Percentiles rank a stretch among this genome's conserved stretches.
Evolutionary conservation across 116 monocot species (phyloP).

Genomic region (Dioscorea cayenensis): DNA sequence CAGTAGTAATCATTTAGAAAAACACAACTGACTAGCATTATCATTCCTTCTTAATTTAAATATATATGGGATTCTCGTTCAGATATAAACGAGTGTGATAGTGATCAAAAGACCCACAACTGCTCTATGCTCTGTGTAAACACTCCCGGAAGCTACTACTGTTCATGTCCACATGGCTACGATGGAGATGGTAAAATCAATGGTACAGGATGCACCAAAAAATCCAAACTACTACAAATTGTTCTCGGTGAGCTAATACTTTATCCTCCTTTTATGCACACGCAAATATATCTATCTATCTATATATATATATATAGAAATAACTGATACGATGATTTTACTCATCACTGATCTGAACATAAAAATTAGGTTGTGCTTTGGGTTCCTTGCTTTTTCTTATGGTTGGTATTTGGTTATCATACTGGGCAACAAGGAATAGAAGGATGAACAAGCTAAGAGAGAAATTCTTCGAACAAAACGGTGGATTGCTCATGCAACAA

Average conservation of each 20-base stretch:
- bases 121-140: slow-evolving; percentile 23
- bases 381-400: slow-evolving; percentile 27
- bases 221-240: slow-evolving; percentile 12
- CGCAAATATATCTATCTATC: too few species aligned
- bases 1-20: too few species aligned
- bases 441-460: too few species aligned
- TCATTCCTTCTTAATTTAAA: too few species aligned
- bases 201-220: slow-evolving; percentile 18
- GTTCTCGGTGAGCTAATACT: slow-evolving; percentile 16
- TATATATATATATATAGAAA: neutral
- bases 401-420: too few species aligned
- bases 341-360: neutral
- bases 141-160: slow-evolving; percentile 22
- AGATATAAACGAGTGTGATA: slow-evolving; percentile 48
- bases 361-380: slow-evolving; percentile 22
- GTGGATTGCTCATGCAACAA: too few species aligned
- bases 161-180: slow-evolving; percentile 24
- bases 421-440: too few species aligned
- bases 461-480: too few species aligned
- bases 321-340: neutral
- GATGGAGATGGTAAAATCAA: slow-evolving; percentile 23
- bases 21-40: too few species aligned
- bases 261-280: neutral
- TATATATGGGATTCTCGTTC: too few species aligned
- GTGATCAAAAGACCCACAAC: slow-evolving; percentile 7